A percentile compares a stretch with the other conserved stretches of the same genome.
Conservation (phyloP, 2,329 filamentous ascomycete species). For the Bipolaris cookei region DNA sequence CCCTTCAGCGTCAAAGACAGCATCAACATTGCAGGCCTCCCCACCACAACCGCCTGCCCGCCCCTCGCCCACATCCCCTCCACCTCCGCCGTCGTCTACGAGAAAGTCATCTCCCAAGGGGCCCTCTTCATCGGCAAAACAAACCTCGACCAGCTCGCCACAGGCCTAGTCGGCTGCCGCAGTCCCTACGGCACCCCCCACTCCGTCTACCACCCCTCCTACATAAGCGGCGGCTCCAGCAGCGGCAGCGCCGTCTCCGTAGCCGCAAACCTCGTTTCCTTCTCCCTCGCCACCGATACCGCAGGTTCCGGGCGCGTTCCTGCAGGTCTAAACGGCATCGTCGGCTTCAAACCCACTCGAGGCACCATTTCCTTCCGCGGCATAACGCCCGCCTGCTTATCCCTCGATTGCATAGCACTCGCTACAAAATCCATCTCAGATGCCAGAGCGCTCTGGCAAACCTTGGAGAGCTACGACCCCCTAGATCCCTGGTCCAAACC, state of each 20-base stretch:
- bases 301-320: constrained; percentile 62
- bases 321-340: constrained; percentile 61
- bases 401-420: constrained; percentile 64
- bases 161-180: constrained; percentile 64
- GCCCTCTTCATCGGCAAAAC: constrained; percentile 66
- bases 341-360: constrained; percentile 60
- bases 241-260: constrained; percentile 64
- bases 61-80: constrained; percentile 57
- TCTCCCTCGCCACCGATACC: constrained; percentile 64
- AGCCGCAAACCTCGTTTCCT: constrained; percentile 59
- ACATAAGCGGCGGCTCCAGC: constrained; percentile 64
- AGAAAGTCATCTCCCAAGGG: constrained; percentile 58
- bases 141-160: constrained; percentile 68
- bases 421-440: constrained; percentile 59
- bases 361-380: constrained; percentile 59
- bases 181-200: constrained; percentile 64
- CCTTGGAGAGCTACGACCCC: constrained; percentile 55
- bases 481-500: constrained; percentile 61
- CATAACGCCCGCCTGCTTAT: constrained; percentile 62
- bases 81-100: constrained; percentile 59
- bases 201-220: constrained; percentile 58
- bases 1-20: constrained; percentile 65
- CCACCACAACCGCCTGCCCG: constrained; percentile 61
- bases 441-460: constrained; percentile 57
- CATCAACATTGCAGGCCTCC: constrained; percentile 59